Conservation (phyloP, 2,329 filamentous ascomycete genomes). For the Fusarium sp. region DNA sequence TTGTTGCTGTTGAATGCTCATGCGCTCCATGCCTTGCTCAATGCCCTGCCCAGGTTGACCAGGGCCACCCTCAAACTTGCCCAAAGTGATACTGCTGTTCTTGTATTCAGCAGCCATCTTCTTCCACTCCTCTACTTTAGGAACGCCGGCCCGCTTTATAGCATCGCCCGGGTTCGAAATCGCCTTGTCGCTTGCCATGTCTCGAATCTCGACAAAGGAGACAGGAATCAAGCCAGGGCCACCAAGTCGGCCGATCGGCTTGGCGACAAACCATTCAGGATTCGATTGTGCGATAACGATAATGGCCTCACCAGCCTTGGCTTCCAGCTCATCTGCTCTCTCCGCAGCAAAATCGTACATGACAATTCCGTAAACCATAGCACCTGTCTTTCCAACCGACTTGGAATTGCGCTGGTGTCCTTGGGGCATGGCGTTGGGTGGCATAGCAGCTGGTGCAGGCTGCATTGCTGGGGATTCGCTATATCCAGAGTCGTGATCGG, state of each 20-base stretch:
- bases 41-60: slow-evolving; percentile 64
- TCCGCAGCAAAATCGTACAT: slow-evolving; percentile 98
- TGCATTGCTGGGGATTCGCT: slow-evolving; percentile 56
- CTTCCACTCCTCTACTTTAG: slow-evolving; percentile 98
- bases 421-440: slow-evolving; percentile 44
- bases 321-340: slow-evolving; percentile 94
- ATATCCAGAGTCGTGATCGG: slow-evolving; percentile 93
- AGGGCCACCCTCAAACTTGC: slow-evolving; percentile 80
- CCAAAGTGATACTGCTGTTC: slow-evolving; percentile 97
- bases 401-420: slow-evolving; percentile 66
- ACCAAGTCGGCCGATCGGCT: slow-evolving; percentile 97
- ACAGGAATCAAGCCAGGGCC: slow-evolving; percentile 96
- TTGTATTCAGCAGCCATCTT: slow-evolving; percentile 99
- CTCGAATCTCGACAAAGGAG: slow-evolving; percentile 95
- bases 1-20: slow-evolving; percentile 75
- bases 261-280: slow-evolving; percentile 98
- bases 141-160: slow-evolving; percentile 89
- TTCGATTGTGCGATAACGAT: slow-evolving; percentile 99
- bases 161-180: slow-evolving; percentile 88
- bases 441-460: slow-evolving; percentile 37
- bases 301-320: slow-evolving; percentile 94
- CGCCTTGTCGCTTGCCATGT: slow-evolving; percentile 89
- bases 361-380: slow-evolving; percentile 97
- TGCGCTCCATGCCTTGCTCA: slow-evolving; percentile 80
- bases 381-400: slow-evolving; percentile 71